phyloP scores from a whole-genome alignment of 345 rosid genomes.

The Chamaenerion angustifolium region DNA sequence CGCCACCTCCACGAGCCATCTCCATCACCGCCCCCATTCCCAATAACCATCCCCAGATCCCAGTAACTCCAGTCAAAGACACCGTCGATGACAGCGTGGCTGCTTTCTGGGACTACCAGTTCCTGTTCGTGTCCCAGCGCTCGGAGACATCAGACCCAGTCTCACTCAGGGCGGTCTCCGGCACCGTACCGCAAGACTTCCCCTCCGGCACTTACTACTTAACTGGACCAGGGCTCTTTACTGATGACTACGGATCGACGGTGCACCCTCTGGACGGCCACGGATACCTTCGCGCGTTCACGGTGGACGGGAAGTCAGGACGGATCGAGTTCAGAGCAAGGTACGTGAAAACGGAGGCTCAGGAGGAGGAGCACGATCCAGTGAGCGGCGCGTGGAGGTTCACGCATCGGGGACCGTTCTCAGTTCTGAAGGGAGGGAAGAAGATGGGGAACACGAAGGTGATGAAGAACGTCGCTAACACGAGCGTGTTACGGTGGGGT shows the following conservation, averaged over 20 bases:
- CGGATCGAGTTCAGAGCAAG: constrained; percentile 54
- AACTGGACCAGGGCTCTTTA: constrained; percentile 71
- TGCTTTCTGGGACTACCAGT: constrained; percentile 83
- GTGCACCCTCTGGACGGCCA: constrained; percentile 93
- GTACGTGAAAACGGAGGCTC: constrained; percentile 82
- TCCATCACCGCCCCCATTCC: constrained; percentile 29
- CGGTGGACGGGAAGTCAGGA: constrained; percentile 22
- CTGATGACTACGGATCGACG: constrained; percentile 80
- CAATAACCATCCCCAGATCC: constrained; percentile 5
- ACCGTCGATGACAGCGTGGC: constrained; percentile 28
- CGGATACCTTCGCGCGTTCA: constrained; percentile 72
- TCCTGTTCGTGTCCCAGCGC: constrained; percentile 65
- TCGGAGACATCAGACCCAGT: constrained; percentile 40
- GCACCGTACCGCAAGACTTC: constrained; percentile 52
- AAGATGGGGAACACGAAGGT: constrained; percentile 73
- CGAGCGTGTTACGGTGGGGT: constrained; percentile 76
- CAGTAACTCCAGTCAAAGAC: background rate
- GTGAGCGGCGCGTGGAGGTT: constrained; percentile 69
- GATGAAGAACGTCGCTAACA: constrained; percentile 91
- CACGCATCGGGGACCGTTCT: constrained; percentile 76
- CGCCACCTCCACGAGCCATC: constrained; percentile 28
- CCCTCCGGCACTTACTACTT: constrained; percentile 79
- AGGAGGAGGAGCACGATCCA: constrained; percentile 58
- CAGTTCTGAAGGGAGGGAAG: constrained; percentile 57
- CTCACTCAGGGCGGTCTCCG: constrained; percentile 30